Conservation (phyloP, 768 basidiomycete genomes). For the Dictyophora rubrovolvata region DNA sequence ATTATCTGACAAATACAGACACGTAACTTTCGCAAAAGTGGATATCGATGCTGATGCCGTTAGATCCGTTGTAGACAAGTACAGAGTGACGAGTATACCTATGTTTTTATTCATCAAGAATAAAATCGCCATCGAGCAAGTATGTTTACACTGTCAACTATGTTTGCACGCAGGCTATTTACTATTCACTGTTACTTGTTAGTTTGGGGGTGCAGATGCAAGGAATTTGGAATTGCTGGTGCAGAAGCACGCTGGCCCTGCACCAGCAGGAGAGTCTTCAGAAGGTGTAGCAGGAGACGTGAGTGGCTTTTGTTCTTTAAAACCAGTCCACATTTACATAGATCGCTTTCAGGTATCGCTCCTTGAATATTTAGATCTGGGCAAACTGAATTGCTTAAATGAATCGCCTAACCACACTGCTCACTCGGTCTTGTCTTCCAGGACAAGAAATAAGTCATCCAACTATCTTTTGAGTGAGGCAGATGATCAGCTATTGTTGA, state of each 20-base stretch:
- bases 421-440: conserved; percentile 37
- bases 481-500: conserved; percentile 64
- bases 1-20: conserved; percentile 3
- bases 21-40: conserved; percentile 7
- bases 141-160: conserved; percentile 3
- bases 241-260: conserved; percentile 1
- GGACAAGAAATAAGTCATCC: conserved; percentile 32
- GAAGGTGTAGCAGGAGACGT: neutral
- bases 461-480: conserved; percentile 55
- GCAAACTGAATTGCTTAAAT: conserved; percentile 62
- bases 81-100: conserved; percentile 12
- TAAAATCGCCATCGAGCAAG: conserved; percentile 14
- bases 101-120: conserved; percentile 19
- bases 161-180: neutral
- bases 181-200: neutral
- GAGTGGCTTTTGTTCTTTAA: neutral
- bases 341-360: conserved; percentile 34
- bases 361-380: conserved; percentile 46
- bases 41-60: conserved; percentile 13
- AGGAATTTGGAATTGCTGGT: neutral
- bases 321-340: neutral
- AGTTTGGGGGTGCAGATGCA: conserved; percentile 2
- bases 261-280: neutral
- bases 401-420: conserved; percentile 44
- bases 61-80: conserved; percentile 8